Evolutionary conservation across 345 rosid species (phyloP).

Genomic region (Citrus unshiu): DNA sequence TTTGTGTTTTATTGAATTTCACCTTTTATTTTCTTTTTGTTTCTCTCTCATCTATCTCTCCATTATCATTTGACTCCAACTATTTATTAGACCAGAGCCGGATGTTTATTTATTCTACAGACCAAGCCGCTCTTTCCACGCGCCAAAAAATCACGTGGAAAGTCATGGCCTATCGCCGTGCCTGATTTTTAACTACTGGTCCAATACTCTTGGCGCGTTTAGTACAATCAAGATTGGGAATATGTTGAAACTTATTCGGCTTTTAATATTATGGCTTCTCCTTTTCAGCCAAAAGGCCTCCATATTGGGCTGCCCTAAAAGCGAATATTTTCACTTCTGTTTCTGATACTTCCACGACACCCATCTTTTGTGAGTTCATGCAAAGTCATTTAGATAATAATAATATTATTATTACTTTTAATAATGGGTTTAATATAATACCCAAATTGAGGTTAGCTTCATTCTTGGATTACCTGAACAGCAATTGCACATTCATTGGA

Average conservation of each 20-base stretch:
- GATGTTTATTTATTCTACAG: constrained; percentile 7
- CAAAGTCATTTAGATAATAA: background rate
- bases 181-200: background rate
- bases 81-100: constrained; percentile 23
- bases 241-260: no score
- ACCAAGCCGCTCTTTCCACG: background rate
- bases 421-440: background rate
- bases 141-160: background rate
- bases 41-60: background rate
- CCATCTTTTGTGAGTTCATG: background rate
- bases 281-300: constrained; percentile 10
- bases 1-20: background rate
- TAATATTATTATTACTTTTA: background rate
- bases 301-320: background rate
- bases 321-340: background rate
- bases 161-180: constrained; percentile 4
- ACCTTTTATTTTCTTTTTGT: no score
- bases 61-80: constrained; percentile 17
- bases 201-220: constrained; percentile 15
- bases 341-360: constrained; percentile 11
- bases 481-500: constrained; percentile 10
- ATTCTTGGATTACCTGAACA: background rate
- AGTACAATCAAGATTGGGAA: fast-evolving
- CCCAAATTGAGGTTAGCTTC: background rate
- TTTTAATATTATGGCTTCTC: background rate